Conservation (phyloP, 2,329 filamentous ascomycete genomes). For the Xylaria sp. region DNA sequence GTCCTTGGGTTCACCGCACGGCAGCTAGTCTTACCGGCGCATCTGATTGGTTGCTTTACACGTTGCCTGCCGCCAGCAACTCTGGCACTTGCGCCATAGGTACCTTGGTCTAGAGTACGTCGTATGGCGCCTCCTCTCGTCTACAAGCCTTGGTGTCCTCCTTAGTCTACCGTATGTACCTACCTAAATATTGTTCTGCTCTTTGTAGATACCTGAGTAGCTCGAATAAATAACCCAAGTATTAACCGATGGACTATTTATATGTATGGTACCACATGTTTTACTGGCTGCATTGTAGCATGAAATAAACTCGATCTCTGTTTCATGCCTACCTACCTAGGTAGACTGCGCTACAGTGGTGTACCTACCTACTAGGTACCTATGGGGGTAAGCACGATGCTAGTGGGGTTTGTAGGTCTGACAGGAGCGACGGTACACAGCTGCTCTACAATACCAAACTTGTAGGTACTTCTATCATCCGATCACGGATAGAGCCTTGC, state of each 20-base stretch:
- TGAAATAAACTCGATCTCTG: not conserved
- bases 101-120: not conserved
- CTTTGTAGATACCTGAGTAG: constrained; percentile 1
- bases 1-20: constrained; percentile 4
- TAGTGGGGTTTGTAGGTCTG: not conserved
- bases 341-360: not conserved
- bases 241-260: not conserved
- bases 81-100: not conserved
- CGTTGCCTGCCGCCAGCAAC: constrained; percentile 34
- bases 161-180: not conserved
- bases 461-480: not conserved
- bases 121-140: not conserved
- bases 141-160: not conserved
- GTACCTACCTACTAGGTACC: not conserved
- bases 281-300: not conserved
- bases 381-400: not conserved
- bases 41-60: constrained; percentile 21
- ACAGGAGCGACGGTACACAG: not conserved
- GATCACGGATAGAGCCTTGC: constrained; percentile 1
- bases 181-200: not conserved
- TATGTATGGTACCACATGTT: not conserved
- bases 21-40: constrained; percentile 16
- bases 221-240: not conserved
- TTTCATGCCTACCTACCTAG: not conserved
- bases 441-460: not conserved